Base-by-base conservation (phyloP, 2,329 filamentous ascomycete genomes). In the Aspergillus quadricinctus region DNA sequence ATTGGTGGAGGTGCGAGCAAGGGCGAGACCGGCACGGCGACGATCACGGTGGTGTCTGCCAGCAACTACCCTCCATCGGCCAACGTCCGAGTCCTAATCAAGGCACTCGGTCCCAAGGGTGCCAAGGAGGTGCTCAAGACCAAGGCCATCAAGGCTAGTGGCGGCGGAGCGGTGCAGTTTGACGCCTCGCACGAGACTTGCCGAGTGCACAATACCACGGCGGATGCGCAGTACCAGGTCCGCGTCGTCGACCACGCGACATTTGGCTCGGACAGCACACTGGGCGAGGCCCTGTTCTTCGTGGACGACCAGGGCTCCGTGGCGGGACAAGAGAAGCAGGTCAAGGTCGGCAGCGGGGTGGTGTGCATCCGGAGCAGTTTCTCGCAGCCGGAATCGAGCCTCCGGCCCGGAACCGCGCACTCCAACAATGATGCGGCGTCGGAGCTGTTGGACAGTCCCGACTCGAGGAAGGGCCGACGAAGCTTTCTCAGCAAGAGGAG, bases 261-360 rank as follows among this genome's bases (percentile, higher is more conserved):
- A 0, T 93, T 97, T 68, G 88, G 90, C 52, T 88, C 86, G 56
- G 91, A 95, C 69, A 88, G 92, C 55, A 84, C 88, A 57, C 81
- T 99, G 0, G 94, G 94, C 53, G 92, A 97, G 68, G 84, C 84
- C 4, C 72, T 88, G n/a, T 96, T 96, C 77, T 92, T 95, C 70
- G 84, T 99, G n/a, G 91, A 93, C 61, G 93, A 99, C 69, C 82
- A 84, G 61, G 80, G 82, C 8, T 83, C 81, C 1, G 83, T 84
- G 2, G 77, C 80, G 1, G 84, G 83, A 10, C 78, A 81, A 31
- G 88, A 93, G 64, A 94, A 93, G 78, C 80, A 84, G 43, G 75
- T 99, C 52, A 82, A 78, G 35, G 86, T 92, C 27, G 93, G 93
- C 11, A 80, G 77, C 37, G 92, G 91, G 25, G 82, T 76, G 1